phyloP scores from a whole-genome alignment of 805 yeast genomes.

The Gaillardinia entomophila region DNA sequence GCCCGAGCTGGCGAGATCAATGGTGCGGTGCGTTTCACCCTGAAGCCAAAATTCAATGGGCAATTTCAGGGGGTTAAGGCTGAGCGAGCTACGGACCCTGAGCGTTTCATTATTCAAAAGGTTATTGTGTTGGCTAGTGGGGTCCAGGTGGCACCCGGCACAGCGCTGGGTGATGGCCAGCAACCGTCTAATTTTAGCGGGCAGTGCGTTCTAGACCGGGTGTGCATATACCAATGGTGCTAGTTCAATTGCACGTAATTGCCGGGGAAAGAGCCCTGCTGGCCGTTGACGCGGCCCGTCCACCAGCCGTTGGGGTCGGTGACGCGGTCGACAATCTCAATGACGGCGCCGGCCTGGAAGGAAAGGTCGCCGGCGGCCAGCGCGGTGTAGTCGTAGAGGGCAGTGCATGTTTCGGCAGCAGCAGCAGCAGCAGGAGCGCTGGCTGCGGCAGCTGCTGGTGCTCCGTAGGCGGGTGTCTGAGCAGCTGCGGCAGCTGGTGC shows the following conservation, averaged over 20 bases:
- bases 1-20: no score
- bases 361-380: slow-evolving; percentile 90
- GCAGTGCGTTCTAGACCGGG: background rate
- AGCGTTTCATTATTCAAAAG: no score
- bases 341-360: slow-evolving; percentile 82
- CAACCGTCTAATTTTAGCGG: no score
- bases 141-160: no score
- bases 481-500: slow-evolving; percentile 9
- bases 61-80: no score
- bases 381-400: slow-evolving; percentile 85
- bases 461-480: slow-evolving; percentile 15
- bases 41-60: no score
- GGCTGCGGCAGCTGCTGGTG: slow-evolving; percentile 10
- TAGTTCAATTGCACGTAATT: slow-evolving; percentile 79
- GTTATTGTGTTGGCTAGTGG: no score
- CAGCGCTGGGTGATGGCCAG: no score
- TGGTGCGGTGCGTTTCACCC: no score
- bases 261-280: slow-evolving; percentile 91
- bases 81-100: no score
- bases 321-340: slow-evolving; percentile 77
- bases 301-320: slow-evolving; percentile 94
- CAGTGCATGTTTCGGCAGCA: slow-evolving; percentile 64
- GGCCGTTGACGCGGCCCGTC: slow-evolving; percentile 86
- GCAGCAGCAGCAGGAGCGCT: slow-evolving; percentile 28
- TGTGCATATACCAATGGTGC: background rate